Base-by-base conservation (phyloP, 345 rosid species). In the Pistacia integerrima region DNA sequence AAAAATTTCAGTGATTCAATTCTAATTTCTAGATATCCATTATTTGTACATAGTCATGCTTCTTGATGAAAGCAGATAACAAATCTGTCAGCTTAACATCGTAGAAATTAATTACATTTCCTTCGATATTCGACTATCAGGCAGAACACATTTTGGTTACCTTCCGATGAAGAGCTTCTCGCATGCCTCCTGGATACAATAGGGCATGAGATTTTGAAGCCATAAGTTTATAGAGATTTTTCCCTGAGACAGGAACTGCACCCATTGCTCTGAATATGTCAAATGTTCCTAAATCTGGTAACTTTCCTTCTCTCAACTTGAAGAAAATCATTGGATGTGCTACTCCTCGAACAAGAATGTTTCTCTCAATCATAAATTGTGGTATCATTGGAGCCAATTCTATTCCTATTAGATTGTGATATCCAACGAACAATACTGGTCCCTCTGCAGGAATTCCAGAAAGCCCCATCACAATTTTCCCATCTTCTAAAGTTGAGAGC, bases 81-180 rank as follows among this genome's bases (percentile, higher is more conserved):
- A 28, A 48, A 46, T 11, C 0, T 48, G 18, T 67, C 54, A 48
- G 44, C 49, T 0, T 36, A 8, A 36, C 49, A 0, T 36, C 49
- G 33, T 30, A 30, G 0, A 10, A 17, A 22, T 16, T 7, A 18
- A 64, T 0, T 38, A 6, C 7, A 38, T 33, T 62, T 62, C n/a
- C 44, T 35, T 62, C n/a, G 5, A 38, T 2, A 1, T 1, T 1
- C 2, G 33, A 30, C 33, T 30, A 1, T 1, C 33, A 30, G 33
- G 33, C 33, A 30, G 33, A 30, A 2, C 33, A 30, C 33, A 30
- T 30, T 30, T 30, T 30, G 33, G 33, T 30, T 30, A 86, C 91
- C 91, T 88, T 90, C 14, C 89, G 77, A 62, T 93, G 94, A 54
- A 82, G 78, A 80, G 94, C 93, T 83, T 93, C 98, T 1, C 93